These are phyloP conservation scores for Vanderwaltozyma tropicalis DNA, from an alignment of 805 yeast species.

Conservation along the genomic window DNA sequence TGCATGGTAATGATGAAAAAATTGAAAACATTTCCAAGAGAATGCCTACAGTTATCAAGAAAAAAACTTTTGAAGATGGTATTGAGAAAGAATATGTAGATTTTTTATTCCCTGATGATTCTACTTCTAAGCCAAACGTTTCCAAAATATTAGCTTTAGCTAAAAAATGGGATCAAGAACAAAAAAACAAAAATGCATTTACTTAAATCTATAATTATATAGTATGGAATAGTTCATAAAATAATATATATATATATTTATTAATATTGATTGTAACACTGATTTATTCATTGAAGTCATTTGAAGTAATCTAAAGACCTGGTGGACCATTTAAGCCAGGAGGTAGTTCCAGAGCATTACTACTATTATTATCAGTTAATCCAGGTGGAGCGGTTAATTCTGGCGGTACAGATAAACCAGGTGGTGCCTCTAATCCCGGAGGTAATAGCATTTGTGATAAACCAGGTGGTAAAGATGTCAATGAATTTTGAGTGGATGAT, in stretches of 20 bases:
- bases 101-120: constrained; percentile 59
- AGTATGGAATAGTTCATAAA: background rate
- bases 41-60: constrained; percentile 44
- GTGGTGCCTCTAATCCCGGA: constrained; percentile 7
- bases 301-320: too few species aligned
- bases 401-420: constrained; percentile 12
- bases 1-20: constrained; percentile 43
- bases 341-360: constrained; percentile 1
- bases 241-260: background rate
- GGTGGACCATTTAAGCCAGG: constrained; percentile 14
- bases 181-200: too few species aligned
- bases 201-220: background rate
- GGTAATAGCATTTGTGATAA: constrained; percentile 3
- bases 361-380: background rate
- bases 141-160: constrained; percentile 38
- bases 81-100: constrained; percentile 46
- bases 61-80: constrained; percentile 28
- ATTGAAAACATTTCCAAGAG: constrained; percentile 32
- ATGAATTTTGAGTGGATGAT: too few species aligned
- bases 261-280: background rate
- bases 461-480: too few species aligned
- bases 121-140: constrained; percentile 13
- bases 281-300: too few species aligned
- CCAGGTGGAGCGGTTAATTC: constrained; percentile 18
- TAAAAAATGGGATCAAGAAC: constrained; percentile 34